These are phyloP conservation scores for Neurospora sp. DNA, from an alignment of 495 filamentous ascomycete species.

Conservation along the genomic window DNA sequence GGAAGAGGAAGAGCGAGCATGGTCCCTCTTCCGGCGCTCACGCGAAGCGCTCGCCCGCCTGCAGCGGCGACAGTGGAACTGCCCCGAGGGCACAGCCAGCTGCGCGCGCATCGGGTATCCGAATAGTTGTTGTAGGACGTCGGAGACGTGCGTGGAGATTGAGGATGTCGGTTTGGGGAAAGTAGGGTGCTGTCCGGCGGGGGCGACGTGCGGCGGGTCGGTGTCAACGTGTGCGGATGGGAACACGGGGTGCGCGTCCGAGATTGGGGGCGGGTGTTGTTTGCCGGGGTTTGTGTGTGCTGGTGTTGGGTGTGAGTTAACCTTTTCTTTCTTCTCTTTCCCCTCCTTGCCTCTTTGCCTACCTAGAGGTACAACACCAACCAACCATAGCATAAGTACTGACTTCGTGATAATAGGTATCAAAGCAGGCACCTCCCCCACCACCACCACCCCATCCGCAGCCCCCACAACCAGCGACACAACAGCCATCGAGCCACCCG, in stretches of 20 bases:
- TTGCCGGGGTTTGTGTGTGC: conserved; percentile 70
- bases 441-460: background rate
- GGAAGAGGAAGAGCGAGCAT: background rate
- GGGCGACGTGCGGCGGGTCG: conserved; percentile 54
- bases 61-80: conserved; percentile 52
- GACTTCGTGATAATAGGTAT: conserved; percentile 25
- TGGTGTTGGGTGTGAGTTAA: conserved; percentile 65
- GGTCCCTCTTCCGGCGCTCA: conserved; percentile 20
- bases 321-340: conserved; percentile 1
- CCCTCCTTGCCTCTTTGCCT: conserved; percentile 8
- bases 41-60: conserved; percentile 29
- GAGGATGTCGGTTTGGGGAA: conserved; percentile 61
- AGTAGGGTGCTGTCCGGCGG: conserved; percentile 78
- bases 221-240: conserved; percentile 54
- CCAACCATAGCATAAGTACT: conserved; percentile 21
- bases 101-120: conserved; percentile 62
- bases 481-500: conserved; percentile 20
- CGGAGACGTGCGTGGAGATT: conserved; percentile 61
- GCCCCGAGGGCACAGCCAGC: conserved; percentile 55
- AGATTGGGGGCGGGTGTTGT: conserved; percentile 78
- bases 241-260: conserved; percentile 57
- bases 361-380: conserved; percentile 5
- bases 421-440: conserved; percentile 19
- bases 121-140: conserved; percentile 64
- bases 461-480: conserved; percentile 19